These are phyloP conservation scores for Ceratocystis harringtonii DNA, from an alignment of 2,329 filamentous ascomycete species.

Conservation along the genomic window DNA sequence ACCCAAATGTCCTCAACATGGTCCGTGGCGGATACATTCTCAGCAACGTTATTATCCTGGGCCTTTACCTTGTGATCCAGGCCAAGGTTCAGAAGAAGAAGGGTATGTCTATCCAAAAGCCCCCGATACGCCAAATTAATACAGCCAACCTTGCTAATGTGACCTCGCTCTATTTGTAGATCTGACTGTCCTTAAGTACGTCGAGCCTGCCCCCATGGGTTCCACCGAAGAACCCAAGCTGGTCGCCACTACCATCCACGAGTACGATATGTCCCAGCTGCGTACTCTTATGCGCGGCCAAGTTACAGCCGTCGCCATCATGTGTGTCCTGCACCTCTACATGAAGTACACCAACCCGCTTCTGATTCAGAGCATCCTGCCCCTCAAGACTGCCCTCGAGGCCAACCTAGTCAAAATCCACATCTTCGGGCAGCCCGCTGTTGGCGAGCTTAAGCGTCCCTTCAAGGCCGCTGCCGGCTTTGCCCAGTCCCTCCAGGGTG, in stretches of 20 bases:
- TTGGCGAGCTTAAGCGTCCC: conserved; percentile 82
- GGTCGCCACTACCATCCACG: conserved; percentile 88
- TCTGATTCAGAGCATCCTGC: conserved; percentile 96
- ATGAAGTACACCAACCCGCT: conserved; percentile 99
- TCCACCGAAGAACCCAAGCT: conserved; percentile 89
- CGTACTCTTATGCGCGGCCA: conserved; percentile 75
- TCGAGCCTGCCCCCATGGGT: conserved; percentile 87
- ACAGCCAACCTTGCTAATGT: conserved; percentile 6
- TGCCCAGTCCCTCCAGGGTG: conserved; percentile 62
- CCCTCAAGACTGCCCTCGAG: conserved; percentile 89
- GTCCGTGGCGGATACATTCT: conserved; percentile 40
- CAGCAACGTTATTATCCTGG: conserved; percentile 67
- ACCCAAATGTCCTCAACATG: conserved; percentile 47
- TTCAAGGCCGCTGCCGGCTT: conserved; percentile 80
- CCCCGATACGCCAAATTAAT: too few relatives aligned
- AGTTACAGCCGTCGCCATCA: conserved; percentile 94
- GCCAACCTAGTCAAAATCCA: conserved; percentile 94
- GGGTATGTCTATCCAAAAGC: conserved; percentile 41
- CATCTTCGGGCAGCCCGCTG: conserved; percentile 70
- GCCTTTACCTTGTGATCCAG: conserved; percentile 75
- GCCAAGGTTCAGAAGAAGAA: conserved; percentile 87
- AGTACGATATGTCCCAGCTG: conserved; percentile 79
- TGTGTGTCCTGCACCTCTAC: conserved; percentile 97
- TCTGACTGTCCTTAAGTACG: conserved; percentile 94
- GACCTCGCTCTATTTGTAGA: conserved; percentile 39